Conservation (phyloP, 192 early-diverging fungal genomes). For the Polychytrium aggregatum region DNA sequence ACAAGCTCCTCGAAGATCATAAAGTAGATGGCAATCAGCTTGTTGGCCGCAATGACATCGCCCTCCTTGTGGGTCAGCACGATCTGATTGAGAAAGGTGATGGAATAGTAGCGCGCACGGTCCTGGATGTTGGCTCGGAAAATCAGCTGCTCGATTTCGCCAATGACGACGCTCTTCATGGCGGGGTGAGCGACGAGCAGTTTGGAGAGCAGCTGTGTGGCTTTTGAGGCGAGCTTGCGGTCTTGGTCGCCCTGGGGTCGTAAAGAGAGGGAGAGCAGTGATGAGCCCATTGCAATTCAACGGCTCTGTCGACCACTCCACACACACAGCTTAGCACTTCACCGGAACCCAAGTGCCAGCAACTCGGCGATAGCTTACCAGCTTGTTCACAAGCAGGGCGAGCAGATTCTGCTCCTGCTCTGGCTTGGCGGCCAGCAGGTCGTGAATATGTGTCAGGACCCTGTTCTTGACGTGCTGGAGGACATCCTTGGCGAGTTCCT, state of each 20-base stretch:
- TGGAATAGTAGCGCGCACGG: conserved; percentile 82
- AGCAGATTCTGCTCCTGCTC: conserved; percentile 96
- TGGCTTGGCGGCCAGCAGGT: conserved; percentile 73
- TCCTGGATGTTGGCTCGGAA: conserved; percentile 56
- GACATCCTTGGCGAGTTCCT: conserved; percentile 76
- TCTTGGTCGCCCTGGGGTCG: conserved; percentile 92
- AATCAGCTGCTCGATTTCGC: conserved; percentile 78
- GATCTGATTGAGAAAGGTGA: conserved; percentile 86
- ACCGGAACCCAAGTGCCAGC: too few species aligned
- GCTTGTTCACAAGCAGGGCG: conserved; percentile 83
- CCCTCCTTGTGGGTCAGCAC: conserved; percentile 54
- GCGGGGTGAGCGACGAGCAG: conserved; percentile 68
- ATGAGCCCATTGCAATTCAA: too few species aligned
- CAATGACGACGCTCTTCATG: conserved; percentile 82
- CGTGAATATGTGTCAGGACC: conserved; percentile 63
- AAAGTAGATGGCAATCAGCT: conserved; percentile 86
- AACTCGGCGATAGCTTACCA: too few species aligned
- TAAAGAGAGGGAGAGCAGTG: too few species aligned
- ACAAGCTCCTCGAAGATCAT: conserved; percentile 75
- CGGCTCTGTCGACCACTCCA: too few species aligned
- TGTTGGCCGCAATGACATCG: conserved; percentile 66
- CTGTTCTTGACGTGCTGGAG: conserved; percentile 73
- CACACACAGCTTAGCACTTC: too few species aligned
- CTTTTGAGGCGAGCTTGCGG: conserved; percentile 75
- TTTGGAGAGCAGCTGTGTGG: conserved; percentile 63